These are phyloP conservation scores for Macrocystidia cucumis DNA, from an alignment of 1,284 basidiomycete species.

Conservation along the genomic window DNA sequence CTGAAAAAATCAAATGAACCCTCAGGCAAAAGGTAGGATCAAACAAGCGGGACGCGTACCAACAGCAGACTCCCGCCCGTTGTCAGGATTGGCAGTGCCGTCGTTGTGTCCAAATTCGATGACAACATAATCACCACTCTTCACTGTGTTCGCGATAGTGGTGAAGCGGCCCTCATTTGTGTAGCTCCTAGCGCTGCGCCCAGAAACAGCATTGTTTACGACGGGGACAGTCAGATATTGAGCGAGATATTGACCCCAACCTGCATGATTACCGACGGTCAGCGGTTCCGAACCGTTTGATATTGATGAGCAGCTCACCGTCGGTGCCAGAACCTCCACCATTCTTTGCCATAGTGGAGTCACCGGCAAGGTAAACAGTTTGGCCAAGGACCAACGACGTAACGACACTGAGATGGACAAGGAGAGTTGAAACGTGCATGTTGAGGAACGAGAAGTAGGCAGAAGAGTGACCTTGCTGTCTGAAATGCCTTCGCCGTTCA, in stretches of 20 bases:
- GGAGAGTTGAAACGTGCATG: constrained; percentile 11
- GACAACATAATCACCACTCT: constrained; percentile 32
- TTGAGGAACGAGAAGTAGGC: no score
- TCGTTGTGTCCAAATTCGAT: constrained; percentile 40
- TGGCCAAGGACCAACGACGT: constrained; percentile 15
- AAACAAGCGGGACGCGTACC: no score
- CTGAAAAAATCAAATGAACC: no score
- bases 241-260: constrained; percentile 37
- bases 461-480: no score
- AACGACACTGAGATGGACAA: constrained; percentile 11
- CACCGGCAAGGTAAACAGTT: constrained; percentile 39
- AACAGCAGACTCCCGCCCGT: constrained; percentile 29
- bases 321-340: constrained; percentile 27
- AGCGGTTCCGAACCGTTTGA: background rate
- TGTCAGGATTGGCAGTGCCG: constrained; percentile 25
- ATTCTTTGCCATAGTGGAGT: constrained; percentile 35
- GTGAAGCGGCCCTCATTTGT: constrained; percentile 37
- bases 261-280: constrained; percentile 15
- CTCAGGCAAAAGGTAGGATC: no score
- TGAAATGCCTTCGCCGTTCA: no score
- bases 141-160: constrained; percentile 27
- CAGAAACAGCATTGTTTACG: constrained; percentile 37
- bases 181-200: constrained; percentile 37
- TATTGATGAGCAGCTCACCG: constrained; percentile 11
- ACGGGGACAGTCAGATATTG: constrained; percentile 33